Conservation (phyloP, 129 eudicot genomes). For the Flaveria brownii region DNA sequence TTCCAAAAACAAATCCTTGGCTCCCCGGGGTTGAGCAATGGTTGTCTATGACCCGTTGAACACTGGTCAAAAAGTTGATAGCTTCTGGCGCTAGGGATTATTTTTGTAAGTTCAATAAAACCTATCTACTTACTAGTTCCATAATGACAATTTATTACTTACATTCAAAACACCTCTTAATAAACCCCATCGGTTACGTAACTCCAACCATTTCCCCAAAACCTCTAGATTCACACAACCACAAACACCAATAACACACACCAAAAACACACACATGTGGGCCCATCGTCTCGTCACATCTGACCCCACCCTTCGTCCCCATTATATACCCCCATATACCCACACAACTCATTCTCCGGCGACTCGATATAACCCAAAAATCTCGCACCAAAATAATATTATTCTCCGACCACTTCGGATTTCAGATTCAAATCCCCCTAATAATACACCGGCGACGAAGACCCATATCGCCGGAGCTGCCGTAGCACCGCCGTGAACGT, state of each 20-base stretch:
- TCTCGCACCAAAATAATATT: conserved; percentile 7
- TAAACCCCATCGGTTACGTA: conserved; percentile 7
- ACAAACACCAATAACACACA: conserved; percentile 2
- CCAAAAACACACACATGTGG: background rate
- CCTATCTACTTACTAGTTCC: background rate
- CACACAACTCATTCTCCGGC: background rate
- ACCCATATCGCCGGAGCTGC: too few species aligned
- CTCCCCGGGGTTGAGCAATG: too few species aligned
- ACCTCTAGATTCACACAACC: conserved; percentile 2
- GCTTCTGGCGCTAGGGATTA: too few species aligned
- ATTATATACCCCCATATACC: background rate
- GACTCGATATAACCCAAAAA: conserved; percentile 9
- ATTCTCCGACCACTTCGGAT: conserved; percentile 30
- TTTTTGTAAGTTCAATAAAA: background rate
- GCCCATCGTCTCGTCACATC: conserved; percentile 13
- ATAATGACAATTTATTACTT: background rate
- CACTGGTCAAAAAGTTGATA: too few species aligned
- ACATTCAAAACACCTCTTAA: background rate
- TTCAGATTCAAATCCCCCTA: conserved; percentile 12
- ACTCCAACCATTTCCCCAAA: conserved; percentile 6
- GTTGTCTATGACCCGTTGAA: too few species aligned
- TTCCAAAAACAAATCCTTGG: too few species aligned
- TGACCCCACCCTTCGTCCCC: background rate
- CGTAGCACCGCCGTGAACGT: too few species aligned
- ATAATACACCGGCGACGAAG: too few species aligned